Percentiles rank a stretch among this genome's conserved stretches.
These are phyloP conservation scores for Syzygium aqueum DNA, from an alignment of 345 rosid genomes.

Conservation along the genomic window DNA sequence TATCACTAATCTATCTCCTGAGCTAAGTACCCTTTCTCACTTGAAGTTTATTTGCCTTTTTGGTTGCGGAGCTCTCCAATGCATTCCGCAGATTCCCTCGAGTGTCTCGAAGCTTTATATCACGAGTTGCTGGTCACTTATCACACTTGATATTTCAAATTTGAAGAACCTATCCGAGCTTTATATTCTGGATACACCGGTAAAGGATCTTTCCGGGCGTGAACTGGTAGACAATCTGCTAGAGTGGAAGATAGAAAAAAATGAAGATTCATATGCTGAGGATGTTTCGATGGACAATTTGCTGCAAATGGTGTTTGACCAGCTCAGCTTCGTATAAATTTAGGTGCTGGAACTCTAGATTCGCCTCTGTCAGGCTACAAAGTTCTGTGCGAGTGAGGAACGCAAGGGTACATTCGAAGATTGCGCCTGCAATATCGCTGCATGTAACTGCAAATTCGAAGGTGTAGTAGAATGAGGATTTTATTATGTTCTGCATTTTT, in stretches of 20 bases:
- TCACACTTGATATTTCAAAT: not conserved
- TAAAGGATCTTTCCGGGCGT: not conserved
- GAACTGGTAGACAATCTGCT: not conserved
- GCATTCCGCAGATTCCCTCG: not conserved
- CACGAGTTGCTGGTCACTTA: not conserved
- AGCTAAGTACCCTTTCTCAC: not conserved
- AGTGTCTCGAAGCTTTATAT: not conserved
- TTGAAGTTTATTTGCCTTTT: not conserved
- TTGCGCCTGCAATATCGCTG: not conserved
- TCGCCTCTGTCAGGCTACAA: not conserved
- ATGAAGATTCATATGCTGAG: not conserved
- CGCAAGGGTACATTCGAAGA: not conserved
- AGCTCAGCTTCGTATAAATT: not conserved
- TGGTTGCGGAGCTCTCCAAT: not conserved
- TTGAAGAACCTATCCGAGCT: not conserved
- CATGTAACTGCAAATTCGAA: not conserved
- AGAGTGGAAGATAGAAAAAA: not conserved
- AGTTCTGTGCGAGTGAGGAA: not conserved
- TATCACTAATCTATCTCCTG: not conserved
- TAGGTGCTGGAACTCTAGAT: not conserved
- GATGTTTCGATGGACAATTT: not conserved
- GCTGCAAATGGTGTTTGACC: not conserved
- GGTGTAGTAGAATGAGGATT: not conserved
- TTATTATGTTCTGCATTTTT: not conserved
- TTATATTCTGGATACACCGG: not conserved